Percentiles rank a stretch among this genome's conserved stretches.
These are phyloP conservation scores for Phaeoacremonium minimum DNA, from an alignment of 2,329 filamentous ascomycete genomes.

Conservation along the genomic window DNA sequence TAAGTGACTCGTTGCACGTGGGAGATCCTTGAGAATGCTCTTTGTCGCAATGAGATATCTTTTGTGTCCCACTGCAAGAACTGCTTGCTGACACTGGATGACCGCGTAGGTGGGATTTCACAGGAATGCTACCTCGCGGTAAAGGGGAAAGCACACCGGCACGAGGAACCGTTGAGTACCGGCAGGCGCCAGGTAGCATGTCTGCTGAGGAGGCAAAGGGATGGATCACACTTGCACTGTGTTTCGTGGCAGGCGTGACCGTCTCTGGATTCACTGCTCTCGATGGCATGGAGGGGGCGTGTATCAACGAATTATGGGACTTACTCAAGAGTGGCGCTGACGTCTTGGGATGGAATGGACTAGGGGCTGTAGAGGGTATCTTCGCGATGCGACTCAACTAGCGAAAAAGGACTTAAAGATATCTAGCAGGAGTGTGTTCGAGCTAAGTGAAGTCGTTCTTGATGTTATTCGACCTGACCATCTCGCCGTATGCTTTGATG, in stretches of 20 bases:
- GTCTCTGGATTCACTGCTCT: slow-evolving; percentile 3
- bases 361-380: slow-evolving; percentile 19
- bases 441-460: too few species aligned
- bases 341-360: slow-evolving; percentile 18
- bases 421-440: too few species aligned
- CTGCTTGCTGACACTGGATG: too few species aligned
- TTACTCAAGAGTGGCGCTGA: slow-evolving; percentile 16
- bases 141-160: neutral
- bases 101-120: slow-evolving; percentile 35
- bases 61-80: too few species aligned
- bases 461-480: too few species aligned
- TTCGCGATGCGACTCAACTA: too few species aligned
- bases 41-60: too few species aligned
- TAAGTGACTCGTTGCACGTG: too few species aligned
- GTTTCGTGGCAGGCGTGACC: slow-evolving; percentile 25
- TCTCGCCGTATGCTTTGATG: too few species aligned
- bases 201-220: slow-evolving; percentile 20
- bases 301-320: slow-evolving; percentile 17
- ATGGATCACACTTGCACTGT: slow-evolving; percentile 25
- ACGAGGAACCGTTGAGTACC: slow-evolving; percentile 29
- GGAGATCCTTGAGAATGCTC: too few species aligned
- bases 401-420: too few species aligned
- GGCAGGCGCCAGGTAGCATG: slow-evolving; percentile 27
- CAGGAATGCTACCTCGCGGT: slow-evolving; percentile 16
- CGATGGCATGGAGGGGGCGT: slow-evolving; percentile 9